Conservation (phyloP, 176 grass and related monocot genomes). For the Hyparrhenia diplandra region DNA sequence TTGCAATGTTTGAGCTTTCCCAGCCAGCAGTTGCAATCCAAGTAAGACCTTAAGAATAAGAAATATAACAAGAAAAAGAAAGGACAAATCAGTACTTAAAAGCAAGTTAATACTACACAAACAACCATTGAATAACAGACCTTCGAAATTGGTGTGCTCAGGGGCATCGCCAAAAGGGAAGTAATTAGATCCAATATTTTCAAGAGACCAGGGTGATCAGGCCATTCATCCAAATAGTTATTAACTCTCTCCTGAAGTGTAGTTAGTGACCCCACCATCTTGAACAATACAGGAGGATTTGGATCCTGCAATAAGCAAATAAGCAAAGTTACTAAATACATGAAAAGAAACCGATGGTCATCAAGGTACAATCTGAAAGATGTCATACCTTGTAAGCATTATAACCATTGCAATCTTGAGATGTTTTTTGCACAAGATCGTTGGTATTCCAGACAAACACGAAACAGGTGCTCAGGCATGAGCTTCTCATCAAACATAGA, state of each 20-base stretch:
- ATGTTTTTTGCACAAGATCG: constrained; percentile 29
- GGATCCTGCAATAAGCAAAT: constrained; percentile 60
- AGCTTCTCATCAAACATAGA: constrained; percentile 78
- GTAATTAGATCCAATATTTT: constrained; percentile 66
- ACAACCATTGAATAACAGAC: constrained; percentile 31
- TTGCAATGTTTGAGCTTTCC: constrained; percentile 75
- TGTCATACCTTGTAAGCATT: constrained; percentile 73
- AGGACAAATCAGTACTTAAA: constrained; percentile 1
- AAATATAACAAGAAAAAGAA: constrained; percentile 9
- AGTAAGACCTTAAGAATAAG: constrained; percentile 65
- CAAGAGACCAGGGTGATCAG: constrained; percentile 77
- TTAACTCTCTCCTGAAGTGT: constrained; percentile 56
- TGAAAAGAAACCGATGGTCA: neutral
- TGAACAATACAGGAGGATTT: constrained; percentile 65
- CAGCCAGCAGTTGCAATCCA: constrained; percentile 76
- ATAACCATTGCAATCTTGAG: constrained; percentile 36
- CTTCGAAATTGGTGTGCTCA: constrained; percentile 65
- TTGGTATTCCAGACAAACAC: constrained; percentile 70
- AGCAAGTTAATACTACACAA: constrained; percentile 1
- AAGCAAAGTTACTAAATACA: constrained; percentile 9
- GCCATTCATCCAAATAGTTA: constrained; percentile 71
- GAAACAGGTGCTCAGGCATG: constrained; percentile 73
- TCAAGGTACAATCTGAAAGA: constrained; percentile 16
- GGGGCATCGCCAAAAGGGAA: constrained; percentile 59
- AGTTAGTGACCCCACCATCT: constrained; percentile 71